Conservation (phyloP, 441 rosid genomes). For the Geranium incanum region DNA sequence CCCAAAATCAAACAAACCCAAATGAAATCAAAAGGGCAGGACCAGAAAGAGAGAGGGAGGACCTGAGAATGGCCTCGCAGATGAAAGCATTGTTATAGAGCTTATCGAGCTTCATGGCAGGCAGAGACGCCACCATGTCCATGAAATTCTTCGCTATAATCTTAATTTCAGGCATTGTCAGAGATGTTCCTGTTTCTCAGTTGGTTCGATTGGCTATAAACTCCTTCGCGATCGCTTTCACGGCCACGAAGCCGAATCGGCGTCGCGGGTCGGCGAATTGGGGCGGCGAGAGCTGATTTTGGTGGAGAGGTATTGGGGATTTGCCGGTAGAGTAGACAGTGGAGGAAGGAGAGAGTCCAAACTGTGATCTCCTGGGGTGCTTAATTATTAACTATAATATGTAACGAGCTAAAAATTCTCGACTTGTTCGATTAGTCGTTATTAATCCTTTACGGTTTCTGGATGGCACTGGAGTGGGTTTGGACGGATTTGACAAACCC, state of each 20-base stretch:
- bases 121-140: slow-evolving; percentile 94
- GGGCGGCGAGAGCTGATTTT: neutral
- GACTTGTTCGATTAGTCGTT: too few relatives aligned
- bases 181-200: neutral
- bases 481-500: too few relatives aligned
- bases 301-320: neutral
- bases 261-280: neutral
- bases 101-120: slow-evolving; percentile 73
- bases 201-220: too few relatives aligned
- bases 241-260: neutral
- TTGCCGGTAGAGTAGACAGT: too few relatives aligned
- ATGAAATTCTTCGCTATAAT: slow-evolving; percentile 84
- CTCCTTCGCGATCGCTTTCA: neutral
- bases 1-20: neutral
- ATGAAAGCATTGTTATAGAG: slow-evolving; percentile 81
- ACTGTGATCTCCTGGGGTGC: too few relatives aligned
- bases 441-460: too few relatives aligned
- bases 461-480: too few relatives aligned
- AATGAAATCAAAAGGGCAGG: neutral
- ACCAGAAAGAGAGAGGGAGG: neutral
- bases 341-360: too few relatives aligned
- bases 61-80: slow-evolving; percentile 94
- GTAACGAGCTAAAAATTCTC: too few relatives aligned
- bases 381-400: too few relatives aligned
- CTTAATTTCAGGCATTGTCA: slow-evolving; percentile 70